A percentile compares a stretch with the other conserved stretches of the same genome.
These are phyloP conservation scores for Shiraia sp. DNA, from an alignment of 2,329 filamentous ascomycete genomes.

Conservation along the genomic window DNA sequence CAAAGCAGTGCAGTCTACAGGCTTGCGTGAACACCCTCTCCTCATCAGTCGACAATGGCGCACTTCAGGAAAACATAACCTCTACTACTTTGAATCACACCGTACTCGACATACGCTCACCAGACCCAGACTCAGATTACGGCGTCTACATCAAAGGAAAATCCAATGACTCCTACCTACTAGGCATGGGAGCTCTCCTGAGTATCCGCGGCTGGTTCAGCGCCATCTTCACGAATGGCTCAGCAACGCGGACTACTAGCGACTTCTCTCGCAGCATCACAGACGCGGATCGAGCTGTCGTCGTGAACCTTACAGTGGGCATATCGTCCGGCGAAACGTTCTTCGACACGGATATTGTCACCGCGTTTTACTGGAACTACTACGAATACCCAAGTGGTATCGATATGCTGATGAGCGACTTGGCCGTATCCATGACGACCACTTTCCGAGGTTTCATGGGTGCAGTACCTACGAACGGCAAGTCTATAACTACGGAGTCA, in stretches of 20 bases:
- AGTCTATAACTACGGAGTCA: conserved; percentile 11
- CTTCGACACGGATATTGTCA: conserved; percentile 17
- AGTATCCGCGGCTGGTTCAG: conserved; percentile 16
- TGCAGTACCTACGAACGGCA: conserved; percentile 9
- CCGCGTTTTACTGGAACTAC: conserved; percentile 19
- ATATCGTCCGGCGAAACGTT: conserved; percentile 19
- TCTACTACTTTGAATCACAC: conserved; percentile 11
- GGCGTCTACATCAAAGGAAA: conserved; percentile 9
- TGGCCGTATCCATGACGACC: conserved; percentile 18
- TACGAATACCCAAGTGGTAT: conserved; percentile 15
- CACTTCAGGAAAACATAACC: conserved; percentile 15
- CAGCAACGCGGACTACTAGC: conserved; percentile 15
- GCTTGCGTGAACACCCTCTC: conserved; percentile 14
- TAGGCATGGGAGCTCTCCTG: conserved; percentile 15
- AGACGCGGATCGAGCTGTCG: conserved; percentile 13
- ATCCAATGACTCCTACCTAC: conserved; percentile 8
- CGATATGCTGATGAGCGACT: conserved; percentile 17
- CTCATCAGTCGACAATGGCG: conserved; percentile 14
- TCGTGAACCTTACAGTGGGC: conserved; percentile 19
- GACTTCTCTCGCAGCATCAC: conserved; percentile 18
- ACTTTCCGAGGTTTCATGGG: conserved; percentile 16
- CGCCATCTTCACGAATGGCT: conserved; percentile 18
- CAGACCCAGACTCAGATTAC: conserved; percentile 10
- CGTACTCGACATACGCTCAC: conserved; percentile 14
- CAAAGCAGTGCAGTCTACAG: conserved; percentile 15